Conservation (phyloP, 2,329 filamentous ascomycete species). For the Penicillium aurantiogriseum region DNA sequence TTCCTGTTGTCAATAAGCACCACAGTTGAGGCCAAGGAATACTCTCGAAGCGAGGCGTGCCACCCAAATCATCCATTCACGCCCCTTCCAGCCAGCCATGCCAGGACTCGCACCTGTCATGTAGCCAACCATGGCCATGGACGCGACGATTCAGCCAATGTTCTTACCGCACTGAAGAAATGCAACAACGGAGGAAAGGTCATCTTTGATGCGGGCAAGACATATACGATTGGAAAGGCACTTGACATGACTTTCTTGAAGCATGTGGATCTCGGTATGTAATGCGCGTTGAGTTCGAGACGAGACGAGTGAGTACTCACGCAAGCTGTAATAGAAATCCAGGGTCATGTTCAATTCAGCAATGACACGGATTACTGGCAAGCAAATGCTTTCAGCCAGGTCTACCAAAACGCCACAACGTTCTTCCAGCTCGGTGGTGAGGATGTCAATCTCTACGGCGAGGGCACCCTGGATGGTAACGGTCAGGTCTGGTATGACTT, state of each 20-base stretch:
- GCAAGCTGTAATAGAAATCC: constrained; percentile 47
- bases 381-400: constrained; percentile 60
- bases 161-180: constrained; percentile 55
- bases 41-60: constrained; percentile 26
- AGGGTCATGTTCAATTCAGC: constrained; percentile 61
- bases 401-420: constrained; percentile 65
- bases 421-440: constrained; percentile 67
- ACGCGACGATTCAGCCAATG: constrained; percentile 51
- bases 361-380: constrained; percentile 70
- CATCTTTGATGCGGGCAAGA: constrained; percentile 54
- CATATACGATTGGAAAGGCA: constrained; percentile 63
- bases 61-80: constrained; percentile 31
- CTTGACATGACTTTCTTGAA: constrained; percentile 65
- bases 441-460: constrained; percentile 67
- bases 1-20: constrained; percentile 22
- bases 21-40: constrained; percentile 16
- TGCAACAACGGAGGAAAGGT: constrained; percentile 65
- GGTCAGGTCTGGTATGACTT: constrained; percentile 65
- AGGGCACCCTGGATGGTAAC: constrained; percentile 62
- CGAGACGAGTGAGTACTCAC: not conserved
- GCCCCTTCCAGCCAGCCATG: constrained; percentile 28
- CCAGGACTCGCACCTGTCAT: constrained; percentile 30
- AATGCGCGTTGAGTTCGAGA: too few relatives aligned
- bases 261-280: constrained; percentile 59
- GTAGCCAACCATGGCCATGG: constrained; percentile 31